These are phyloP conservation scores for Saturnispora hagleri DNA, from an alignment of 805 yeast species.

Conservation along the genomic window DNA sequence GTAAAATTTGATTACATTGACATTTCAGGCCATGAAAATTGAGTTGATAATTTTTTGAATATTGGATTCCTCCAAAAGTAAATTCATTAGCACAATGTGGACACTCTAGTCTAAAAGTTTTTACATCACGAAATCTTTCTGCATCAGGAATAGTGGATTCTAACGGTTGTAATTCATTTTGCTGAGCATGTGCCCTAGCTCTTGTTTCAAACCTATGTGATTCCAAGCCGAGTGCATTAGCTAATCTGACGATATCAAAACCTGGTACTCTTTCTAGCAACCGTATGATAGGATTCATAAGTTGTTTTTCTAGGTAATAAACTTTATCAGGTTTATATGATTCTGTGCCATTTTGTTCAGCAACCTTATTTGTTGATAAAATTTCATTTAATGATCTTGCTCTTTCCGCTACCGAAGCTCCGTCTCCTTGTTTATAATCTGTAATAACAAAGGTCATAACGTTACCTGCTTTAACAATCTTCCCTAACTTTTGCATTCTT, in stretches of 20 bases:
- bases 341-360: slow-evolving; percentile 19
- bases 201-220: slow-evolving; percentile 47
- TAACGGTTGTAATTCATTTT: slow-evolving; percentile 50
- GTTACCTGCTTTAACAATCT: slow-evolving; percentile 77
- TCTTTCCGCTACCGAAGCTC: slow-evolving; percentile 55
- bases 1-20: slow-evolving; percentile 45
- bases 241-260: slow-evolving; percentile 69
- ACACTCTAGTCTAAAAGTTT: slow-evolving; percentile 50
- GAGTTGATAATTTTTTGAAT: slow-evolving; percentile 51
- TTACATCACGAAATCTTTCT: slow-evolving; percentile 68
- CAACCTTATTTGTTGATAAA: slow-evolving; percentile 31
- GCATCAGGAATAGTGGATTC: slow-evolving; percentile 74
- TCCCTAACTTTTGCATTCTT: slow-evolving; percentile 72
- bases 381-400: slow-evolving; percentile 79
- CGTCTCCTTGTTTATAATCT: slow-evolving; percentile 30
- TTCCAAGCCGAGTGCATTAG: slow-evolving; percentile 71
- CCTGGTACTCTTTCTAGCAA: slow-evolving; percentile 81
- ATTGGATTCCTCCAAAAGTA: slow-evolving; percentile 65
- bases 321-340: slow-evolving; percentile 60
- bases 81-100: slow-evolving; percentile 47
- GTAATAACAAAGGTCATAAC: slow-evolving; percentile 84
- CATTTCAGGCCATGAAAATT: slow-evolving; percentile 68
- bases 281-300: slow-evolving; percentile 85
- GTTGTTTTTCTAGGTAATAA: slow-evolving; percentile 80
- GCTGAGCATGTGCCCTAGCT: slow-evolving; percentile 32